Evolutionary conservation across 108 stramenopile genomes (phyloP).

Genomic region (Bacterosira constricta): DNA sequence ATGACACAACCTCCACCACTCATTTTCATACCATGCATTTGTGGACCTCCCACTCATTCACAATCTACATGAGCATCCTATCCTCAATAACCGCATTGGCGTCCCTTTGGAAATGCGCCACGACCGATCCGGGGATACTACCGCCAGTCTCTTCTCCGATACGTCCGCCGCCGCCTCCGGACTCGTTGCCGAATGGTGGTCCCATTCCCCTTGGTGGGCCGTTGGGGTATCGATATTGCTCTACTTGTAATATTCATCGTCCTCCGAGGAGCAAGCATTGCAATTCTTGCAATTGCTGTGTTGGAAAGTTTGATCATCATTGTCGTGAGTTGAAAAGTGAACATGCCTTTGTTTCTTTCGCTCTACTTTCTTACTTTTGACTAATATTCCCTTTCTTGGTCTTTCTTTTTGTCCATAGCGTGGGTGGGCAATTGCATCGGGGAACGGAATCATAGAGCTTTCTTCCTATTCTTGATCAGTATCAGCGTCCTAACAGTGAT

Average conservation of each 20-base stretch:
- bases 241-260: conserved; percentile 87
- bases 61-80: conserved; percentile 45
- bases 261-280: conserved; percentile 95
- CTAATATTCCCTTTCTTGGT: conserved; percentile 62
- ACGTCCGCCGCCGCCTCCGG: conserved; percentile 62
- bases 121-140: conserved; percentile 86
- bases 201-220: conserved; percentile 69
- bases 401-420: too few species aligned
- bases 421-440: conserved; percentile 98
- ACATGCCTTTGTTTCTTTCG: background rate
- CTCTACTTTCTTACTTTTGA: background rate
- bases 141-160: conserved; percentile 72
- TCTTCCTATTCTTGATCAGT: conserved; percentile 78
- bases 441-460: conserved; percentile 87
- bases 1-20: background rate
- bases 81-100: conserved; percentile 46
- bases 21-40: conserved; percentile 3
- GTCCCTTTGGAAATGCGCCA: conserved; percentile 72
- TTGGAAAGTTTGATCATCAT: conserved; percentile 92
- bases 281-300: conserved; percentile 93
- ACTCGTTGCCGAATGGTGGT: conserved; percentile 45
- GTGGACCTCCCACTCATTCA: conserved; percentile 33
- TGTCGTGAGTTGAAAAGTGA: too few species aligned
- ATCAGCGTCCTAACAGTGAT: conserved; percentile 61
- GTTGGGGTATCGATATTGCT: conserved; percentile 84